Percentiles rank a stretch among this genome's conserved stretches.
Evolutionary conservation across 116 monocot species (phyloP).

Genomic region (Thalassia testudinum): DNA sequence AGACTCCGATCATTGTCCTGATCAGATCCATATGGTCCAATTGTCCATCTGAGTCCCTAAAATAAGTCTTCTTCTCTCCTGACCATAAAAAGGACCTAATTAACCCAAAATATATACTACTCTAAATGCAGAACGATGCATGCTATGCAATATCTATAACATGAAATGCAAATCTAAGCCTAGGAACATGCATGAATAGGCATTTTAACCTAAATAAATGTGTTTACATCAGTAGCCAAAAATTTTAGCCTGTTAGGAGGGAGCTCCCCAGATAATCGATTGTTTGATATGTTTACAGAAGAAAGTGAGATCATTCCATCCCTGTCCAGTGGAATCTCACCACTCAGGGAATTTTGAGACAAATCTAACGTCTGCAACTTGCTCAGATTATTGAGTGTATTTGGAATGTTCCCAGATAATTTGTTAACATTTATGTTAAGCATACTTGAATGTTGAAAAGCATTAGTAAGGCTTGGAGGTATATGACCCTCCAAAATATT

Average conservation of each 20-base stretch:
- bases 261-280: conserved; percentile 37
- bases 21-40: too few relatives aligned
- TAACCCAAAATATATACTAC: too few relatives aligned
- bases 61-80: too few relatives aligned
- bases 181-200: too few relatives aligned
- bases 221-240: too few relatives aligned
- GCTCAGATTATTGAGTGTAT: conserved; percentile 32
- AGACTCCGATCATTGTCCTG: too few relatives aligned
- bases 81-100: too few relatives aligned
- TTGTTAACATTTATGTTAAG: conserved; percentile 41
- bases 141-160: too few relatives aligned
- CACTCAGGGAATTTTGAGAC: conserved; percentile 44
- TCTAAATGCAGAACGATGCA: too few relatives aligned
- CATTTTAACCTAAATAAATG: too few relatives aligned
- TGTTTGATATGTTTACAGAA: conserved; percentile 48
- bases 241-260: conserved; percentile 46
- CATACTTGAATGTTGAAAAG: conserved; percentile 34
- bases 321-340: conserved; percentile 37
- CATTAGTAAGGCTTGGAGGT: conserved; percentile 42
- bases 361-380: conserved; percentile 61
- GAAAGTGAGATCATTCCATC: conserved; percentile 50
- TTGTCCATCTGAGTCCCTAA: too few relatives aligned
- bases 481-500: conserved; percentile 53
- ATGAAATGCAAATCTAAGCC: too few relatives aligned
- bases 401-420: conserved; percentile 38